Evolutionary conservation across 2,329 filamentous ascomycete genomes (phyloP), one percentile per base, ranked within the genome.

Genomic region (Ophiocordyceps camponoti-leonardi): DNA sequence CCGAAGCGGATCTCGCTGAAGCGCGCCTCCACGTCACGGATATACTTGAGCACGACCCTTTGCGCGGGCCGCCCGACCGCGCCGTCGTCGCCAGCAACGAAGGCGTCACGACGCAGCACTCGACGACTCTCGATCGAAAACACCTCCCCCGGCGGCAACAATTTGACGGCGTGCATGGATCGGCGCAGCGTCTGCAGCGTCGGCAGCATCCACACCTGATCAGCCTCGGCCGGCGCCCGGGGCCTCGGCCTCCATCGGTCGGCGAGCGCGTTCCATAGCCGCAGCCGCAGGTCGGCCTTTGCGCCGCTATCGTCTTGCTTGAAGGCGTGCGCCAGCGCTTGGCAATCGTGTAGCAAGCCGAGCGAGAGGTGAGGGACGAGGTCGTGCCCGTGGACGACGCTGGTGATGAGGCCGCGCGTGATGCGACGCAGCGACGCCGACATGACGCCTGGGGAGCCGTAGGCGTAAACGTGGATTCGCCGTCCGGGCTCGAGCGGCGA

Each of bases 391-490:
- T 87, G 80, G 12, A 86, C 73, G 5, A 83, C 70, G 10, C 77
- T 86, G 3, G 83, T 88, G 49, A 88, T 81, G 8, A 88, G 69
- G 1, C 81, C 83, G 14, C 80, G 71, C 0, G 83, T 87, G 12
- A 79, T 79, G 48, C 74, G 73, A 40, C 82, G 75, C 8, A 88
- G 69, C 2, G 78, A 74, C 0, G 80, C 69, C 0, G 81, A 84
- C 72, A 87, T 77, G 14, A 80, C 81, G 0, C 81, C 75, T 0
- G 83, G 82, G 2, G 83, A 79, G 0, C 83, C 83, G 56, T 86
- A 88, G 7, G 83, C 80, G 56, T 85, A 88, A 13, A 86, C 83
- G 53, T 88, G 83, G 19, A 87, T 81, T 3, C 81, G 79, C 0
- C 83, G 73, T 16, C 79, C 77, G 0, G 79, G 26, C 26, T 28